Evolutionary conservation across 176 grass and related monocot species (phyloP).

Genomic region (Cenchrus fungigraminus): DNA sequence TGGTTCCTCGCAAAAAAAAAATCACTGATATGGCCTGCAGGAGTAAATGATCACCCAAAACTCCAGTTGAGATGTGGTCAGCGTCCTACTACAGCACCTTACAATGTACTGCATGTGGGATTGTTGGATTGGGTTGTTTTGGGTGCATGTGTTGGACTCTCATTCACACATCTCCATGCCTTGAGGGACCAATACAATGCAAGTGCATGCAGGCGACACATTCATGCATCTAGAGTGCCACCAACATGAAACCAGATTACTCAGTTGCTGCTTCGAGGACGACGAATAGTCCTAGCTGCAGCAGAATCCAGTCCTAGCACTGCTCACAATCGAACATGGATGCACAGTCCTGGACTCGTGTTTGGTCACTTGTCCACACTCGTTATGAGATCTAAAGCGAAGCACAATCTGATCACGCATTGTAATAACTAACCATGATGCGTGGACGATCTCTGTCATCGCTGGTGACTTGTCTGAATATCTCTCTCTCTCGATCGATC

Average conservation of each 20-base stretch:
- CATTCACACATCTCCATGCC: no score
- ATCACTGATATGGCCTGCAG: no score
- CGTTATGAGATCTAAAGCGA: background rate
- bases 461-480: background rate
- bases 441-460: background rate
- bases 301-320: constrained; percentile 39
- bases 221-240: constrained; percentile 19
- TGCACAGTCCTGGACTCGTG: constrained; percentile 12
- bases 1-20: no score
- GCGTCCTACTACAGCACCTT: no score
- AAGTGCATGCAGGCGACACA: background rate
- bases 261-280: no score
- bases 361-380: constrained; percentile 11
- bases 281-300: background rate
- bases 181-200: background rate
- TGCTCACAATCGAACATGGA: constrained; percentile 43
- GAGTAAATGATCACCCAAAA: no score
- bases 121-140: no score
- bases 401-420: background rate
- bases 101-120: no score
- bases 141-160: no score
- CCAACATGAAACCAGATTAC: no score
- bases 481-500: background rate
- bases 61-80: no score
- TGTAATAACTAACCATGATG: no score